Base-by-base conservation (phyloP, 2,329 filamentous ascomycete genomes). In the Alternaria ventricosa region DNA sequence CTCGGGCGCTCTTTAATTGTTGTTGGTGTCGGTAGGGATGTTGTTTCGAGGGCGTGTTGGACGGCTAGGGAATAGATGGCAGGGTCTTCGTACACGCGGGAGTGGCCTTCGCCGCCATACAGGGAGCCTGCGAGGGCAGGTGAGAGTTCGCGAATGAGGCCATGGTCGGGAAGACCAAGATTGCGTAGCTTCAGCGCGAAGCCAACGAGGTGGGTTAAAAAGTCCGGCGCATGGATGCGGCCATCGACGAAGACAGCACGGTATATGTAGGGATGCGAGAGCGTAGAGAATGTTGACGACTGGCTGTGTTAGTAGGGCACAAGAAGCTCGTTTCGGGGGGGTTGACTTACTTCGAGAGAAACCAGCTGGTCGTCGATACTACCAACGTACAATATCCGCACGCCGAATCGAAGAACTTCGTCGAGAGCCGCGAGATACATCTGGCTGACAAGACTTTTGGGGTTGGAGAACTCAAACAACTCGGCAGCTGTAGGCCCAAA, bases 351-450 rank as follows among this genome's bases (percentile, higher is more conserved):
- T 85, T 97, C 95, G 76, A 99, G 84, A 5, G 94, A 95, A 13
- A 99, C 94, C 3, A 99, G 85, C 79, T 99, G 96, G 79, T 99
- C 96, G 78, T 99, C 96, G 55, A 99, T 96, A 79, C 94, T 97
- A 57, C 95, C 95, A 63, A 97, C 87, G 77, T 94, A 97, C 0
- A 94, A 92, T 53, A 98, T 88, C 44, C 93, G 88, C 13, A 92
- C 92, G 12, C 94, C 94, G 72, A 93, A 91, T 15, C 90, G 87
- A 7, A 99, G 83, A 2, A 91, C 90, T 10, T 87, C 87, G 73
- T 91, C 89, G 4, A 98, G 82, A 0, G 94, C 89, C 27, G 89
- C 84, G 71, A 93, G 89, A 70, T 97, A 96, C 69, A 92, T 88
- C 73, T 91, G 90, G 1, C 93, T 95, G 12, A 97, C 92, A 57